Evolutionary conservation across 345 rosid species (phyloP).

Genomic region (Sisymbrium altissimum): DNA sequence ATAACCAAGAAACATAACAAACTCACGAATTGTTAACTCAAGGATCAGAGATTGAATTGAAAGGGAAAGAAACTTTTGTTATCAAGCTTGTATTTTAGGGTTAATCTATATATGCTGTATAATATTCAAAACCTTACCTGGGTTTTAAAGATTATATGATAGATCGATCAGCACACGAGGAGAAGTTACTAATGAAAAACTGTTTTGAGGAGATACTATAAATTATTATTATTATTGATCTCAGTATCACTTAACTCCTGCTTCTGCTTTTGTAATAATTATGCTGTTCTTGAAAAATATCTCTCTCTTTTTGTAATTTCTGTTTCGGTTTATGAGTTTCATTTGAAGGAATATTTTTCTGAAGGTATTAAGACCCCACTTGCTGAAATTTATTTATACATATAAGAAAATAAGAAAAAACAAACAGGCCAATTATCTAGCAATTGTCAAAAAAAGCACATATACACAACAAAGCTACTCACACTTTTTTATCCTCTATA

Average conservation of each 20-base stretch:
- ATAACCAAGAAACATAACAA: constrained; percentile 17
- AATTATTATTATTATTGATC: constrained; percentile 1
- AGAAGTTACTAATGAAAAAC: constrained; percentile 4
- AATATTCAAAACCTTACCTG: constrained; percentile 13
- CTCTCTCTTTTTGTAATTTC: not conserved
- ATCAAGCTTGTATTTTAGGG: not conserved
- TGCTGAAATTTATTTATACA: constrained; percentile 40
- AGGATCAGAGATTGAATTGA: not conserved
- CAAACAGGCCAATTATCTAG: constrained; percentile 36
- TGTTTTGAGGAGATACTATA: constrained; percentile 15
- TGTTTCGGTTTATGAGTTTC: constrained; percentile 21
- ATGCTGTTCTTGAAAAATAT: constrained; percentile 23
- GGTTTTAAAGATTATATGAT: not conserved
- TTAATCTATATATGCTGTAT: not conserved
- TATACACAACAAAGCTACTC: constrained; percentile 17
- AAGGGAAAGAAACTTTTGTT: not conserved
- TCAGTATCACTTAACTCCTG: constrained; percentile 38
- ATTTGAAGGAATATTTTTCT: constrained; percentile 28
- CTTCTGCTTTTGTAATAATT: constrained; percentile 33
- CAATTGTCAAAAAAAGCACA: constrained; percentile 32
- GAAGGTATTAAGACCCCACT: constrained; percentile 32
- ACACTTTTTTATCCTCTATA: constrained; percentile 10
- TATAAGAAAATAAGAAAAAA: not conserved
- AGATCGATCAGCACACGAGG: constrained; percentile 14
- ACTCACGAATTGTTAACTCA: not conserved